phyloP scores from a whole-genome alignment of 139 green algal species.

The Chlorella sp. region DNA sequence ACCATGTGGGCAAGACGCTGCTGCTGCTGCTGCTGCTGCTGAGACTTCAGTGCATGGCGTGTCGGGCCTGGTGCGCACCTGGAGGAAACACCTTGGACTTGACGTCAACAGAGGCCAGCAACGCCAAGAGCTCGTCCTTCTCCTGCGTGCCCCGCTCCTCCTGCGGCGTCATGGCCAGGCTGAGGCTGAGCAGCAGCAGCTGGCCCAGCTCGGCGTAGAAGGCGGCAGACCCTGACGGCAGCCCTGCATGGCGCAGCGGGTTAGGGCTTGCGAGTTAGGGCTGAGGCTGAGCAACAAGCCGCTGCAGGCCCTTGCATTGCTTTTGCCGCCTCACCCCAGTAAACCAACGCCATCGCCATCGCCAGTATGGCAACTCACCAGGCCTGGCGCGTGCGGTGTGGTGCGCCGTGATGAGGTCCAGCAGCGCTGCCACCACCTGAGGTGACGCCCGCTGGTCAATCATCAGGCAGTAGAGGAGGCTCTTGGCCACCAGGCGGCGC shows the following conservation, averaged over 20 bases:
- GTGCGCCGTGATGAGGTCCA: constrained; percentile 35
- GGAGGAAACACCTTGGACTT: constrained; percentile 9
- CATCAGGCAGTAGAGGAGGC: constrained; percentile 51
- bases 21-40: no score
- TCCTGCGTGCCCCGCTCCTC: constrained; percentile 22
- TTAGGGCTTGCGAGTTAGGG: no score
- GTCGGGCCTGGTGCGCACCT: constrained; percentile 2
- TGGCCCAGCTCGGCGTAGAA: constrained; percentile 1
- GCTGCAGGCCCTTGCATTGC: no score
- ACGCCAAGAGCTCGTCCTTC: not conserved
- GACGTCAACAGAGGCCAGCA: not conserved
- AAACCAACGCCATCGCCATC: no score
- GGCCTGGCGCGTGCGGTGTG: not conserved
- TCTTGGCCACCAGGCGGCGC: constrained; percentile 42
- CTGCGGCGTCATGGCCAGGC: constrained; percentile 24
- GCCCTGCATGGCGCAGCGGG: no score
- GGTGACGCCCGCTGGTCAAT: constrained; percentile 35
- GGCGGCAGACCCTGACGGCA: no score
- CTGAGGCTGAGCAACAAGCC: no score
- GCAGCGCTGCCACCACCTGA: constrained; percentile 33
- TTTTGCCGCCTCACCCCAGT: no score
- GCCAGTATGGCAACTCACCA: no score
- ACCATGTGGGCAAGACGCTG: no score
- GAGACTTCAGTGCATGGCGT: no score
- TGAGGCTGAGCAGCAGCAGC: constrained; percentile 27